These are phyloP conservation scores for Fusarium clavum DNA, from an alignment of 2,329 filamentous ascomycete genomes.

Conservation along the genomic window DNA sequence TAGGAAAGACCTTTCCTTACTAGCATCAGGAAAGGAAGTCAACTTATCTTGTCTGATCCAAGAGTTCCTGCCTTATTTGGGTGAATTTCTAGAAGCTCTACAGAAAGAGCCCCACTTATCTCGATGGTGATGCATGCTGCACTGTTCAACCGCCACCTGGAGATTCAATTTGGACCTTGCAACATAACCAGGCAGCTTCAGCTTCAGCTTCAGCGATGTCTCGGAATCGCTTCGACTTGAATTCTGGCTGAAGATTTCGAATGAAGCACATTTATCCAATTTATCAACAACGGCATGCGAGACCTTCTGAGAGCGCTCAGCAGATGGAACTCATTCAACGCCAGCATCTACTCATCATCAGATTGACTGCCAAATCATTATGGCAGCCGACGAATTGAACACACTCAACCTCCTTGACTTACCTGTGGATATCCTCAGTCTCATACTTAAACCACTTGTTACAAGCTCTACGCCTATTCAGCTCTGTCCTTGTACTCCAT, in stretches of 20 bases:
- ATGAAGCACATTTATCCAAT: background rate
- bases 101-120: conserved; percentile 14
- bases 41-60: background rate
- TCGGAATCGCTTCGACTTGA: background rate
- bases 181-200: background rate
- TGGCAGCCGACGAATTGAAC: conserved; percentile 19
- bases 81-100: conserved; percentile 5
- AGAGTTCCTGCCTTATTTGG: background rate
- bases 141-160: conserved; percentile 11
- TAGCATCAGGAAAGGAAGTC: background rate
- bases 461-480: conserved; percentile 40
- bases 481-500: conserved; percentile 47
- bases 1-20: background rate
- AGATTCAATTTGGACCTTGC: conserved; percentile 1
- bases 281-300: conserved; percentile 7
- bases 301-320: background rate
- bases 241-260: background rate
- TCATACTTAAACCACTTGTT: conserved; percentile 49
- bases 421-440: conserved; percentile 49
- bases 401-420: conserved; percentile 50
- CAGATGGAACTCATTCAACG: background rate
- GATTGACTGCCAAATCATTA: conserved; percentile 4
- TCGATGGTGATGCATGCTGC: background rate
- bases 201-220: conserved; percentile 5
- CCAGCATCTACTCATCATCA: conserved; percentile 1